Conservation (phyloP, 2,329 filamentous ascomycete species). For the Penicillium decumbens region DNA sequence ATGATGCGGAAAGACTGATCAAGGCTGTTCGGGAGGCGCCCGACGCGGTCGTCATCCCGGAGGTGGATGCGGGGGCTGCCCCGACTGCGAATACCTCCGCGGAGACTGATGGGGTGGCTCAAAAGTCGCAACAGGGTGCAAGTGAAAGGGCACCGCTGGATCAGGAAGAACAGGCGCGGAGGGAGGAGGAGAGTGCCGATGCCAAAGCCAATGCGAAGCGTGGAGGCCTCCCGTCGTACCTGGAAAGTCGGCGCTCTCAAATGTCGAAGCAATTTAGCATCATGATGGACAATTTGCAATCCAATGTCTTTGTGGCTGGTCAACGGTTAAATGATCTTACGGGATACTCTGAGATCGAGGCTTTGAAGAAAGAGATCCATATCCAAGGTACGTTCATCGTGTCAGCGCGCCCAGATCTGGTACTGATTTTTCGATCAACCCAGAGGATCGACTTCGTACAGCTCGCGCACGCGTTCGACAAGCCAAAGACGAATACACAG, state of each 20-base stretch:
- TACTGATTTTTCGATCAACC: neutral
- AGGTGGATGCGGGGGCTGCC: constrained; percentile 21
- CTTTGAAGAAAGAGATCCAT: constrained; percentile 73
- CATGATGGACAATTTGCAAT: constrained; percentile 85
- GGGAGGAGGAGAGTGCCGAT: constrained; percentile 3
- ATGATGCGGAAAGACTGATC: constrained; percentile 17
- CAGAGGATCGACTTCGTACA: constrained; percentile 50
- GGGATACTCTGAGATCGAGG: constrained; percentile 87
- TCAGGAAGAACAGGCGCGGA: constrained; percentile 7
- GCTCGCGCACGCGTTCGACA: constrained; percentile 63
- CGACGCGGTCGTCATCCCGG: constrained; percentile 15
- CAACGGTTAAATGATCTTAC: constrained; percentile 91
- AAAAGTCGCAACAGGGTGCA: constrained; percentile 10
- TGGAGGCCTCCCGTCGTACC: constrained; percentile 33
- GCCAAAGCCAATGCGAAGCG: neutral
- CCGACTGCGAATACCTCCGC: constrained; percentile 7
- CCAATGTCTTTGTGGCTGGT: constrained; percentile 76
- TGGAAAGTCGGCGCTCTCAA: constrained; percentile 50
- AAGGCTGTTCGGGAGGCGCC: constrained; percentile 20
- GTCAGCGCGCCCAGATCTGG: neutral
- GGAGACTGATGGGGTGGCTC: constrained; percentile 7
- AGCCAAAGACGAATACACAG: constrained; percentile 71
- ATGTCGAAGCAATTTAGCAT: constrained; percentile 59
- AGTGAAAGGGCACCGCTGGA: constrained; percentile 10
- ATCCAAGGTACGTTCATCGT: constrained; percentile 49